Conservation (phyloP, 2,329 filamentous ascomycete species). For the Pseudocercospora cruenta region DNA sequence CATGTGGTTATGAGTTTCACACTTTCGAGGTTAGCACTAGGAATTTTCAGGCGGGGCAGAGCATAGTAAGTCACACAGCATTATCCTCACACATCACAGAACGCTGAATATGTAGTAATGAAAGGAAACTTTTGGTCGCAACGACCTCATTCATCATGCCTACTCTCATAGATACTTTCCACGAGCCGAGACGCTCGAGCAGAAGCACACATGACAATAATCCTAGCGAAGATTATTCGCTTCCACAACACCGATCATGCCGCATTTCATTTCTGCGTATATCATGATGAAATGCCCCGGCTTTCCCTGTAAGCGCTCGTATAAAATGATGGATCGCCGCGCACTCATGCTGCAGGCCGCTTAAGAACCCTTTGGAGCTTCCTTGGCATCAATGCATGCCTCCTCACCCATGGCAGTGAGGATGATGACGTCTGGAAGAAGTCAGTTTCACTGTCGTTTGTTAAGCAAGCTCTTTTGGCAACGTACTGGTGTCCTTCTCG, state of each 20-base stretch:
- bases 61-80: background rate
- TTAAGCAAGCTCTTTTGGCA: background rate
- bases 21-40: background rate
- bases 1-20: background rate
- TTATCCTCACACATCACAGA: background rate
- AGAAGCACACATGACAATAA: constrained; percentile 31
- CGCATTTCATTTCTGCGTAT: constrained; percentile 29
- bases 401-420: constrained; percentile 97
- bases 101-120: background rate
- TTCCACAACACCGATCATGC: constrained; percentile 32
- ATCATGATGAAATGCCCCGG: constrained; percentile 26
- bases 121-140: constrained; percentile 18
- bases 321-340: constrained; percentile 21
- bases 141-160: constrained; percentile 27
- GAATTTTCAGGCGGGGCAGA: constrained; percentile 5
- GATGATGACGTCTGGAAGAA: constrained; percentile 77
- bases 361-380: constrained; percentile 65
- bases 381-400: constrained; percentile 89
- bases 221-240: constrained; percentile 29
- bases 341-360: constrained; percentile 15
- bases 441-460: background rate
- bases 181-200: constrained; percentile 26
- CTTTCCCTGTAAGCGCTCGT: constrained; percentile 21
- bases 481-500: constrained; percentile 93
- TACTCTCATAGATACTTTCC: constrained; percentile 31